Conservation (phyloP, 2,329 filamentous ascomycete genomes). For the Tolypocladium guangdongense region DNA sequence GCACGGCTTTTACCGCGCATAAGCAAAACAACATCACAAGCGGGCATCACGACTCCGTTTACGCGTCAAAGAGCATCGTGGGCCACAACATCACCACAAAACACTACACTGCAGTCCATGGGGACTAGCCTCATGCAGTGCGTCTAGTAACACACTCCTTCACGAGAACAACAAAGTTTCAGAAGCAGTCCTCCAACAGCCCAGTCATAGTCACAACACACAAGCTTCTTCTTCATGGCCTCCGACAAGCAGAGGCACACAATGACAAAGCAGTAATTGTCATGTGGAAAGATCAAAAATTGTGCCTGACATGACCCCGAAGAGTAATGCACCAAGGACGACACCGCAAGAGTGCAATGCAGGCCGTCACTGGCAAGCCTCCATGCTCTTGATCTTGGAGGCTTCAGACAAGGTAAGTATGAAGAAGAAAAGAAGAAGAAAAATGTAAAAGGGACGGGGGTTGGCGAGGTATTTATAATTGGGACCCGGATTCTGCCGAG, state of each 20-base stretch:
- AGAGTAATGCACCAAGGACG: slow-evolving; percentile 34
- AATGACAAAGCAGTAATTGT: slow-evolving; percentile 27
- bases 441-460: neutral
- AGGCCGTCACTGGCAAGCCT: slow-evolving; percentile 30
- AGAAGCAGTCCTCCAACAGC: too few relatives aligned
- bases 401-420: slow-evolving; percentile 41
- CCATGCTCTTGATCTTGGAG: slow-evolving; percentile 30
- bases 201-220: neutral
- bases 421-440: slow-evolving; percentile 25
- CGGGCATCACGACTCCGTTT: neutral
- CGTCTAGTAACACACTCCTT: neutral
- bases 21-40: neutral
- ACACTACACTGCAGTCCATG: neutral
- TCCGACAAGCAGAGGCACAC: slow-evolving; percentile 24
- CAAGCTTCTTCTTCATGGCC: slow-evolving; percentile 30
- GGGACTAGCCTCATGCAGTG: too few relatives aligned
- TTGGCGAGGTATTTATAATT: slow-evolving; percentile 2
- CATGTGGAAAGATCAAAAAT: slow-evolving; percentile 33
- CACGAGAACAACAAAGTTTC: neutral
- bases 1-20: neutral
- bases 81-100: neutral
- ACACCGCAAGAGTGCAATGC: slow-evolving; percentile 43
- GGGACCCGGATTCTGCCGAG: slow-evolving; percentile 3
- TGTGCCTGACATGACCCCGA: slow-evolving; percentile 37
- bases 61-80: neutral